These are phyloP conservation scores for Sedum album DNA, from an alignment of 164 flowering plant species.

Conservation along the genomic window DNA sequence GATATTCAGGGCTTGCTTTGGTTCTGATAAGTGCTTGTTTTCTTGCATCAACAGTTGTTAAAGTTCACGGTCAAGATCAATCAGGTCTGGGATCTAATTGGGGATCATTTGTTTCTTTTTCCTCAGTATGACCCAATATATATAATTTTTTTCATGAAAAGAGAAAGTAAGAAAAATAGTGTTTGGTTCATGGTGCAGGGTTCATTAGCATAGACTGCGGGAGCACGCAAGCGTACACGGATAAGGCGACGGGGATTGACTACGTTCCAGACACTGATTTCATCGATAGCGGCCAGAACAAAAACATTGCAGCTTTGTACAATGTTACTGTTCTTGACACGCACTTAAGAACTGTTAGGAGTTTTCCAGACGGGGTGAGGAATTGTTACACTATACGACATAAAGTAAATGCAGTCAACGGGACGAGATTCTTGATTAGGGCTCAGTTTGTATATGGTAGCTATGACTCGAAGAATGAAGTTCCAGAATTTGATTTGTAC, in stretches of 20 bases:
- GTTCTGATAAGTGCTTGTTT: background rate
- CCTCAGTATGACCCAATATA: no score
- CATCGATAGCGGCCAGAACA: slow-evolving; percentile 3
- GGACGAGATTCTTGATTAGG: slow-evolving; percentile 3
- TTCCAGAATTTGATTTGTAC: slow-evolving; percentile 11
- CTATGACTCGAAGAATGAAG: slow-evolving; percentile 8
- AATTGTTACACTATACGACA: slow-evolving; percentile 11
- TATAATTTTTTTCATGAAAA: background rate
- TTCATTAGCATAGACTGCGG: slow-evolving; percentile 14
- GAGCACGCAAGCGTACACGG: slow-evolving; percentile 6
- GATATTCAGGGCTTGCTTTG: background rate
- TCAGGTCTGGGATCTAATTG: background rate
- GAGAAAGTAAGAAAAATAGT: background rate
- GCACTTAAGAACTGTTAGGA: slow-evolving; percentile 8
- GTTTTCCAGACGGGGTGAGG: slow-evolving; percentile 10
- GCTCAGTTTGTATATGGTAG: slow-evolving; percentile 10
- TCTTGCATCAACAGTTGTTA: background rate
- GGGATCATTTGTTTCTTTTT: background rate
- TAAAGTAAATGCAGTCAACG: background rate
- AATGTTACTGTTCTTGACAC: background rate
- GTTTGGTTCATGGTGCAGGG: background rate
- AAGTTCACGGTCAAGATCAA: background rate
- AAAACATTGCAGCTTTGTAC: background rate
- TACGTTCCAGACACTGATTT: slow-evolving; percentile 7
- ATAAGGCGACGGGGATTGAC: background rate